Evolutionary conservation across 108 stramenopile species (phyloP).

Genomic region (Cyclotella sp.): DNA sequence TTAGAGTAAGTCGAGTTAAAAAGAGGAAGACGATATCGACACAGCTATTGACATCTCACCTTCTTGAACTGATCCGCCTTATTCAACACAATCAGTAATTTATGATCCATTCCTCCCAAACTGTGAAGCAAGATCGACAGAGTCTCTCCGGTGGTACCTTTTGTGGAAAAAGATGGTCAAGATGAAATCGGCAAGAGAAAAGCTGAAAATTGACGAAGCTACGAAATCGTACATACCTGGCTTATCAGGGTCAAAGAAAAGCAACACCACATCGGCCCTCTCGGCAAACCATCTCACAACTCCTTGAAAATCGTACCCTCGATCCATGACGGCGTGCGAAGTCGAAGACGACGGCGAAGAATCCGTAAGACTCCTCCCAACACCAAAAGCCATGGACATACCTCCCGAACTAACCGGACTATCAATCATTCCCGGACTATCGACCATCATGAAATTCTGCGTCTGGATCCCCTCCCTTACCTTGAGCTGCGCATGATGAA

Average conservation of each 20-base stretch:
- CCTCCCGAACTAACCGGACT: conserved; percentile 60
- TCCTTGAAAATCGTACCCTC: conserved; percentile 98
- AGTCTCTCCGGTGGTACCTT: conserved; percentile 98
- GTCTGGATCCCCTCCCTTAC: conserved; percentile 66
- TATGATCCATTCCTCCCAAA: conserved; percentile 98
- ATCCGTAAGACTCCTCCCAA: neutral
- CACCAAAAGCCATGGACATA: conserved; percentile 33
- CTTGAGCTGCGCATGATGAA: conserved; percentile 96
- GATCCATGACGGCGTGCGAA: conserved; percentile 70
- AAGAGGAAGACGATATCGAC: neutral
- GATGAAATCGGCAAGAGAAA: neutral
- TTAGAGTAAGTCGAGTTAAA: neutral
- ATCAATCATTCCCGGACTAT: conserved; percentile 99
- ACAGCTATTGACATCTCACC: conserved; percentile 6
- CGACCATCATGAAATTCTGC: conserved; percentile 88
- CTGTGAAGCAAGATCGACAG: conserved; percentile 92
- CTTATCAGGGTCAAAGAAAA: conserved; percentile 99
- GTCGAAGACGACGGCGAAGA: conserved; percentile 13
- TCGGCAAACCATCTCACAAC: conserved; percentile 97
- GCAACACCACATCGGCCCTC: conserved; percentile 96
- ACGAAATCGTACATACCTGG: conserved; percentile 26
- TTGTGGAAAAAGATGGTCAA: neutral
- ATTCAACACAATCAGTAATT: conserved; percentile 98
- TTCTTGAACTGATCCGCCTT: conserved; percentile 93
- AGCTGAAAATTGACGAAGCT: too few relatives aligned